Conservation (phyloP, 495 filamentous ascomycete genomes). For the Neurospora sp. region DNA sequence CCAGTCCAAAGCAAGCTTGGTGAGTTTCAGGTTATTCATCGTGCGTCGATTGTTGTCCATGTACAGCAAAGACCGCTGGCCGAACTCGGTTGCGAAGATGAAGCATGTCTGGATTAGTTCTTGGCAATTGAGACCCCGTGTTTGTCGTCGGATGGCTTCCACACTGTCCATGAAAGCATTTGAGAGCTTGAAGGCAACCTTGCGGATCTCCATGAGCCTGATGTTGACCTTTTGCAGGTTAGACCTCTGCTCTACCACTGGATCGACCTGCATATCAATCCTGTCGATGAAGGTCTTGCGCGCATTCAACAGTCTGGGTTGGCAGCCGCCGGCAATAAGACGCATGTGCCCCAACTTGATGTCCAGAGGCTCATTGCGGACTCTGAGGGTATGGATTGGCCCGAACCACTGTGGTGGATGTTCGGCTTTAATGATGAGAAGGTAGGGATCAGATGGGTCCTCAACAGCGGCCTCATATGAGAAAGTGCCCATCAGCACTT, state of each 20-base stretch:
- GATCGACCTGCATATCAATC: conserved; percentile 70
- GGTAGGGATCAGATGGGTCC: conserved; percentile 67
- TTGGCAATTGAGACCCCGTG: conserved; percentile 74
- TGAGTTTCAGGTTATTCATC: conserved; percentile 94
- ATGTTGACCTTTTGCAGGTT: conserved; percentile 87
- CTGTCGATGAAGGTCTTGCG: conserved; percentile 63
- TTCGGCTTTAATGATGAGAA: conserved; percentile 78
- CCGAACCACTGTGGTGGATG: conserved; percentile 72
- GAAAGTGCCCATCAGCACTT: conserved; percentile 76
- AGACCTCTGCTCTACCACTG: conserved; percentile 83
- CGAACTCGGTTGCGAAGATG: conserved; percentile 95
- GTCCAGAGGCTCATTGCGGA: conserved; percentile 72
- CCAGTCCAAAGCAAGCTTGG: conserved; percentile 89
- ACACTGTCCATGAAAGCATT: conserved; percentile 99
- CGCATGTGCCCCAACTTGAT: conserved; percentile 79
- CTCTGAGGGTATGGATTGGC: conserved; percentile 53
- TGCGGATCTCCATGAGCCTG: conserved; percentile 90
- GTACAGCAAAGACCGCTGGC: conserved; percentile 81
- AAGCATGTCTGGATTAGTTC: conserved; percentile 98
- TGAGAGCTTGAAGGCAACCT: conserved; percentile 91
- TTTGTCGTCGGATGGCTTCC: conserved; percentile 79
- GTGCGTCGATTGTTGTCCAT: conserved; percentile 88
- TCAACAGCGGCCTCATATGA: conserved; percentile 70
- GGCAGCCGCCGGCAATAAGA: conserved; percentile 81
- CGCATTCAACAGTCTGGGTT: conserved; percentile 66